Conservation (phyloP, 331 rosid genomes). For the Acacia pycnantha region DNA sequence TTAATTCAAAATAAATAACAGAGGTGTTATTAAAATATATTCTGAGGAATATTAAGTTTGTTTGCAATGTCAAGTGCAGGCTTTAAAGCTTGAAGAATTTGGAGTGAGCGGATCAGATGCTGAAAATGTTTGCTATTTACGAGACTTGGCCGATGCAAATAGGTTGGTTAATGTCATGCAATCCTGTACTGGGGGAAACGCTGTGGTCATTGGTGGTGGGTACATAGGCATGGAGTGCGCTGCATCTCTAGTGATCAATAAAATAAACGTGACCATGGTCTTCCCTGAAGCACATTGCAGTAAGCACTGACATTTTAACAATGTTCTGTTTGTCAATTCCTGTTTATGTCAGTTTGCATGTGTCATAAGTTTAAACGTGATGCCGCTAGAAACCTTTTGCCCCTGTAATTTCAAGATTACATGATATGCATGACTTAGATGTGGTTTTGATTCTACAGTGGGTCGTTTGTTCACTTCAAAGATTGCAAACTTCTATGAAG, state of each 20-base stretch:
- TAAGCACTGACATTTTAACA: constrained; percentile 37
- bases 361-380: neutral
- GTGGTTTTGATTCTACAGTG: constrained; percentile 55
- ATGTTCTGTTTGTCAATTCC: constrained; percentile 13
- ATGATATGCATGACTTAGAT: constrained; percentile 3
- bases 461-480: constrained; percentile 92
- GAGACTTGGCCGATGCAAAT: constrained; percentile 83
- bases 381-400: neutral
- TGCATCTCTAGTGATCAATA: constrained; percentile 91
- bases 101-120: constrained; percentile 96
- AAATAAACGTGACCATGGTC: constrained; percentile 84
- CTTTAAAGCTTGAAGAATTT: constrained; percentile 94
- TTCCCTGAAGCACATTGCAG: constrained; percentile 99
- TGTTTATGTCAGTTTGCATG: neutral
- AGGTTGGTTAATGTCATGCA: constrained; percentile 61
- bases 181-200: constrained; percentile 74
- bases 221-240: constrained; percentile 99
- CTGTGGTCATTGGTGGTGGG: constrained; percentile 97
- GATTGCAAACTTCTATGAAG: constrained; percentile 89
- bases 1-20: constrained; percentile 9
- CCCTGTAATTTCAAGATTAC: neutral
- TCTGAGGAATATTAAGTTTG: constrained; percentile 14
- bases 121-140: constrained; percentile 85
- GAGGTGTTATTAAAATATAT: neutral
- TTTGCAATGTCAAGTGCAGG: constrained; percentile 44